These are phyloP conservation scores for Hypoxylon subgilvum DNA, from an alignment of 495 filamentous ascomycete genomes.

Conservation along the genomic window DNA sequence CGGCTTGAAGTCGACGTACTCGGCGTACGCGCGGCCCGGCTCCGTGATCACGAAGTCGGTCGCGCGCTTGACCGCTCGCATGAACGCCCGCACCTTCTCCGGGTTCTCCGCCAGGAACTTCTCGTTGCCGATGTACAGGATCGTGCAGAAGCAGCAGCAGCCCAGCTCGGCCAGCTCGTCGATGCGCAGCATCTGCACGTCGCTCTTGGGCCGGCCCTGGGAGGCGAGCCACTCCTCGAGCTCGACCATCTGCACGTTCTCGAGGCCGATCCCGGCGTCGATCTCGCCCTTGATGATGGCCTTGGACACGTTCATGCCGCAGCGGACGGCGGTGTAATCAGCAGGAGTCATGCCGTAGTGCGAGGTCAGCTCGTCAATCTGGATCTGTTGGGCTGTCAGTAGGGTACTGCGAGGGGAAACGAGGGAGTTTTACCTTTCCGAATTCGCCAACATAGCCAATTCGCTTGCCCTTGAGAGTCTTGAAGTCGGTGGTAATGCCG, in stretches of 20 bases:
- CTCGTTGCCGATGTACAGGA: conserved; percentile 73
- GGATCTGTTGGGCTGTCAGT: conserved; percentile 54
- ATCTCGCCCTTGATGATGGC: conserved; percentile 69
- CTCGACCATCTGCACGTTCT: conserved; percentile 78
- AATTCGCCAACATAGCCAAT: conserved; percentile 78
- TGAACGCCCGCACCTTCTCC: conserved; percentile 63
- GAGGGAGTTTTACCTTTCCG: conserved; percentile 56
- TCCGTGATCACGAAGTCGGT: conserved; percentile 70
- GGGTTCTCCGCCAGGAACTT: conserved; percentile 65
- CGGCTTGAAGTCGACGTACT: conserved; percentile 72
- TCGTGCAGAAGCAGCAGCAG: conserved; percentile 78
- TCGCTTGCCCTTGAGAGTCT: conserved; percentile 67
- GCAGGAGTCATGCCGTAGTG: conserved; percentile 72
- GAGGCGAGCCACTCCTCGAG: conserved; percentile 69
- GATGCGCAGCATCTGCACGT: conserved; percentile 75
- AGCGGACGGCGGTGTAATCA: conserved; percentile 72
- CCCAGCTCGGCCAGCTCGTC: conserved; percentile 74
- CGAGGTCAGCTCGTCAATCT: conserved; percentile 75
- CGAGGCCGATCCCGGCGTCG: conserved; percentile 72
- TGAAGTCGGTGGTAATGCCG: conserved; percentile 67
- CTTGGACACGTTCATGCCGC: conserved; percentile 54
- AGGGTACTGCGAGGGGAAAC: not conserved
- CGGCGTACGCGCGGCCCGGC: conserved; percentile 62
- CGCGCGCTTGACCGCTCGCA: conserved; percentile 68
- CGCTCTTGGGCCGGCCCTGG: conserved; percentile 63